A percentile compares a stretch with the other conserved stretches of the same genome.
Conservation (phyloP, 805 yeast species). For the Limtongia smithiae region DNA sequence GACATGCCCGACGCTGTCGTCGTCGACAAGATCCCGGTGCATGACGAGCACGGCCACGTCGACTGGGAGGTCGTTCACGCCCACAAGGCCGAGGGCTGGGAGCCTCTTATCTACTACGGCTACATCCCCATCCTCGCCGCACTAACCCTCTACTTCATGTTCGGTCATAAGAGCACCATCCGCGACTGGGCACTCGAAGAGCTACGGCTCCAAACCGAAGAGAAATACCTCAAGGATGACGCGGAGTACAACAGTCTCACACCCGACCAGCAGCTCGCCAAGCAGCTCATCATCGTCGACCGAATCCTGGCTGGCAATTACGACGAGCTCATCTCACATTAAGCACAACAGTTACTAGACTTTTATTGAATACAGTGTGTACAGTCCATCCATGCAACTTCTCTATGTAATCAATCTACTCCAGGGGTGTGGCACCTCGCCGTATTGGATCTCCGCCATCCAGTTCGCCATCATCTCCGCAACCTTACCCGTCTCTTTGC, state of each 20-base stretch:
- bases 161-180: slow-evolving; percentile 46
- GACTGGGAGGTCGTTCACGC: slow-evolving; percentile 76
- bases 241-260: slow-evolving; percentile 42
- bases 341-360: not conserved
- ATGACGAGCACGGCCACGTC: slow-evolving; percentile 72
- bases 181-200: slow-evolving; percentile 81
- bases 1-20: slow-evolving; percentile 51
- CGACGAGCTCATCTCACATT: slow-evolving; percentile 46
- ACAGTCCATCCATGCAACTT: not conserved
- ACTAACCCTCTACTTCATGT: slow-evolving; percentile 50
- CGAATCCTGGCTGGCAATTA: slow-evolving; percentile 81
- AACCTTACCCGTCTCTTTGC: slow-evolving; percentile 73
- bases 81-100: slow-evolving; percentile 83
- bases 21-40: slow-evolving; percentile 79
- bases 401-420: slow-evolving; percentile 14
- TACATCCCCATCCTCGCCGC: slow-evolving; percentile 67
- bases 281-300: slow-evolving; percentile 76
- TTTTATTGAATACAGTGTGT: not conserved
- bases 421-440: slow-evolving; percentile 56
- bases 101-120: slow-evolving; percentile 63
- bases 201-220: slow-evolving; percentile 70
- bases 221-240: slow-evolving; percentile 56
- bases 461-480: slow-evolving; percentile 76
- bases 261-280: slow-evolving; percentile 56
- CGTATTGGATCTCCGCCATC: slow-evolving; percentile 90